Evolutionary conservation across 331 rosid species (phyloP).

Genomic region (Ulmus americana): DNA sequence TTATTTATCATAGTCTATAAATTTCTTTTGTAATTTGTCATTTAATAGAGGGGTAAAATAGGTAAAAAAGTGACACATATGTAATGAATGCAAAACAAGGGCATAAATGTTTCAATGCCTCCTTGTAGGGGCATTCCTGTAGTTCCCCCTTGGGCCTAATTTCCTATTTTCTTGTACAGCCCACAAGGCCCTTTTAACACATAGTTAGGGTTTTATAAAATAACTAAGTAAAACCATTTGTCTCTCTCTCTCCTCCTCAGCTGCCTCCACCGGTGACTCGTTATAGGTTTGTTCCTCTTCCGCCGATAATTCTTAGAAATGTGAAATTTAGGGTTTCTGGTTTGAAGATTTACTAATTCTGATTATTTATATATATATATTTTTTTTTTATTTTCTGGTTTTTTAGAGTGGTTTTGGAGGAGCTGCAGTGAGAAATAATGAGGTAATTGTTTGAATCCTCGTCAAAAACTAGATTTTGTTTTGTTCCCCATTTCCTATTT

Average conservation of each 20-base stretch:
- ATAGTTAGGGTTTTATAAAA: constrained; percentile 23
- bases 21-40: too few relatives aligned
- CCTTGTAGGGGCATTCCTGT: too few relatives aligned
- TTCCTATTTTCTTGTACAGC: too few relatives aligned
- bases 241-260: neutral
- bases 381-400: neutral
- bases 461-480: neutral
- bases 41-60: too few relatives aligned
- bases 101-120: too few relatives aligned
- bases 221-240: neutral
- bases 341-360: neutral
- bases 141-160: too few relatives aligned
- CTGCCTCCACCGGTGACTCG: neutral
- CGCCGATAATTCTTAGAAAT: neutral
- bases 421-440: constrained; percentile 17
- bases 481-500: neutral
- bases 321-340: neutral
- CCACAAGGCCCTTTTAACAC: neutral
- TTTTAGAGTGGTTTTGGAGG: neutral
- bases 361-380: too few relatives aligned
- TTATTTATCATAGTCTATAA: too few relatives aligned
- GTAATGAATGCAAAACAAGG: too few relatives aligned
- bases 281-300: neutral
- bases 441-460: constrained; percentile 13
- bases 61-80: too few relatives aligned